Conservation (phyloP, 495 filamentous ascomycete species). For the Chaetomium fimeti region DNA sequence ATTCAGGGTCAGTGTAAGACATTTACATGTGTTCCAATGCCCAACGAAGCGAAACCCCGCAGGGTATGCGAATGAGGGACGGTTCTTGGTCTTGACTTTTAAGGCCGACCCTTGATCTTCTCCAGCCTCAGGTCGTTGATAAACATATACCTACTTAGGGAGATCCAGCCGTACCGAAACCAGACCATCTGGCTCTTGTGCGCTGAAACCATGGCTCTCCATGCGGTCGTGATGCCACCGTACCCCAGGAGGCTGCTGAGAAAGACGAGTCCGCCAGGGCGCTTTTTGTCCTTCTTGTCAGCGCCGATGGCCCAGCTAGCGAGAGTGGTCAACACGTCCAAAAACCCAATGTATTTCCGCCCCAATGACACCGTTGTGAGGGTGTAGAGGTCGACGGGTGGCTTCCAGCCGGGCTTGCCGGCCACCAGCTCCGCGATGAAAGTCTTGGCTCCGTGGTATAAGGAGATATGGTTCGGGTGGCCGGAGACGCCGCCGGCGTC, state of each 20-base stretch:
- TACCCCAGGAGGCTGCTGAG: conserved; percentile 57
- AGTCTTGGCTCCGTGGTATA: conserved; percentile 74
- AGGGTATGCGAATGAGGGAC: neutral
- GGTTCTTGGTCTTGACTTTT: neutral
- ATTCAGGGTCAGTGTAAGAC: too few species aligned
- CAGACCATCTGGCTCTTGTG: conserved; percentile 97
- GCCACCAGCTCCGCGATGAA: conserved; percentile 66
- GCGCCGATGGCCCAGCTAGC: conserved; percentile 43
- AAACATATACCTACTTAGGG: conserved; percentile 87
- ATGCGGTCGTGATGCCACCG: conserved; percentile 59
- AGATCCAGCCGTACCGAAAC: conserved; percentile 97
- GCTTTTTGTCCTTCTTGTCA: conserved; percentile 39
- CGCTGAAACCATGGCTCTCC: conserved; percentile 79
- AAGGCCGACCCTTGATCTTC: conserved; percentile 30
- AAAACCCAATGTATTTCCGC: conserved; percentile 75
- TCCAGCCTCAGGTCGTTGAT: conserved; percentile 84
- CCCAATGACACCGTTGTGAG: conserved; percentile 64
- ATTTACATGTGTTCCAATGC: too few species aligned
- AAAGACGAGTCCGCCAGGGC: conserved; percentile 61
- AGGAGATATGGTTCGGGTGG: conserved; percentile 88
- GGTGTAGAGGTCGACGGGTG: conserved; percentile 80
- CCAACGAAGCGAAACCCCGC: too few species aligned
- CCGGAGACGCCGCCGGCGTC: conserved; percentile 73
- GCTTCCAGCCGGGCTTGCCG: conserved; percentile 61
- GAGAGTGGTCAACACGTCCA: conserved; percentile 72